Evolutionary conservation across 1,284 basidiomycete species (phyloP).

Genomic region (Trichosporon asahii): DNA sequence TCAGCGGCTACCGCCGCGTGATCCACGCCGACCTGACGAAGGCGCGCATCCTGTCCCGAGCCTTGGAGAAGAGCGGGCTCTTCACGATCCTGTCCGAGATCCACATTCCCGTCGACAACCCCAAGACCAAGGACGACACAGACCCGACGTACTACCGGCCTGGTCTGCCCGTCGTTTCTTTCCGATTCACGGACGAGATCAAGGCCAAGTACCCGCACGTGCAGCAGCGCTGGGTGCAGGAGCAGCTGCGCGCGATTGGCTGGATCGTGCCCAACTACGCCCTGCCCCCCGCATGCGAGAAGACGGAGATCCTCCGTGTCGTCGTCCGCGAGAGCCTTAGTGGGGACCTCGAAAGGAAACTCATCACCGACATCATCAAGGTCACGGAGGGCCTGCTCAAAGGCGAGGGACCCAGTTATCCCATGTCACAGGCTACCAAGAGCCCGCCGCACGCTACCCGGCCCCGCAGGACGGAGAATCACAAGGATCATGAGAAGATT

Average conservation of each 20-base stretch:
- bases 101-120: constrained; percentile 45
- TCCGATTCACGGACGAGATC: constrained; percentile 81
- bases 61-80: constrained; percentile 74
- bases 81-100: constrained; percentile 59
- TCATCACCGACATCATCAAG: constrained; percentile 44
- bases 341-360: constrained; percentile 41
- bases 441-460: background rate
- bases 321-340: constrained; percentile 68
- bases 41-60: constrained; percentile 77
- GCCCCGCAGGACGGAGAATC: background rate
- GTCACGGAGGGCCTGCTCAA: constrained; percentile 12
- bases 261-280: constrained; percentile 84
- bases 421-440: background rate
- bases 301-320: constrained; percentile 76
- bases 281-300: constrained; percentile 66
- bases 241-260: constrained; percentile 45
- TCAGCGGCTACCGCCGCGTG: constrained; percentile 68
- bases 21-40: constrained; percentile 73
- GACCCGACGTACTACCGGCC: constrained; percentile 41
- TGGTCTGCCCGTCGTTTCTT: constrained; percentile 85
- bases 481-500: background rate
- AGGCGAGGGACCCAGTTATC: constrained; percentile 1
- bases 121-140: constrained; percentile 20
- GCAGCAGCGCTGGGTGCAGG: constrained; percentile 85
- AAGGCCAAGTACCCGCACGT: constrained; percentile 66